Percentiles rank a stretch among this genome's conserved stretches.
phyloP scores from a whole-genome alignment of 2,329 filamentous ascomycete genomes.

The Pseudogymnoascus destructans region DNA sequence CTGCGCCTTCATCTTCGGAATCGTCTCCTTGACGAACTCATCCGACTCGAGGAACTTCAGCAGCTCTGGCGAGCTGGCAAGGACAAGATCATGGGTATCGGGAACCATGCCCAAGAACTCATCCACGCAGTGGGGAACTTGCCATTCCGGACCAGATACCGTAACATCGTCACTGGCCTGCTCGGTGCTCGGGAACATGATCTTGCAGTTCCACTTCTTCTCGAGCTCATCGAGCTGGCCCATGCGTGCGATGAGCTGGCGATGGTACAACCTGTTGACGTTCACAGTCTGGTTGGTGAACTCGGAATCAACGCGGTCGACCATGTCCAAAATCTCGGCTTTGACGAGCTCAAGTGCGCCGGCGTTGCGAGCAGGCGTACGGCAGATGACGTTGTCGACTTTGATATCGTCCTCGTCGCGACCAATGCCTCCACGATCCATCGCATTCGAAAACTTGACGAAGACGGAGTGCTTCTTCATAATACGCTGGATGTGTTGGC shows the following conservation, averaged over 20 bases:
- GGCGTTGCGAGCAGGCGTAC: constrained; percentile 90
- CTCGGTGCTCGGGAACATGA: constrained; percentile 94
- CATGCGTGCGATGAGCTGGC: constrained; percentile 80
- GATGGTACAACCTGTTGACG: constrained; percentile 89
- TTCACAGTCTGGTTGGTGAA: constrained; percentile 89
- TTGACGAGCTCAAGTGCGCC: constrained; percentile 95
- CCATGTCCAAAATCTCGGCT: constrained; percentile 98
- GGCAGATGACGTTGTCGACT: constrained; percentile 97
- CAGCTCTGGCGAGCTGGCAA: constrained; percentile 63
- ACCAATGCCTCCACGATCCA: constrained; percentile 84
- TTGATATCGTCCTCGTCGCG: constrained; percentile 97
- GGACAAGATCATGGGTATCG: constrained; percentile 81
- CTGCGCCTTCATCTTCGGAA: constrained; percentile 74
- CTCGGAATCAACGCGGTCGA: constrained; percentile 75
- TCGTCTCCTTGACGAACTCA: constrained; percentile 68
- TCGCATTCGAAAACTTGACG: constrained; percentile 98
- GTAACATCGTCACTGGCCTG: constrained; percentile 93
- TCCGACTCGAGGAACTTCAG: constrained; percentile 70
- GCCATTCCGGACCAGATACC: constrained; percentile 93
- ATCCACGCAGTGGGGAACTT: constrained; percentile 92
- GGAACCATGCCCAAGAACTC: constrained; percentile 97
- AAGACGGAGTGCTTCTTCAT: constrained; percentile 99
- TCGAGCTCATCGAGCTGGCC: constrained; percentile 86
- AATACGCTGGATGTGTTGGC: constrained; percentile 96
- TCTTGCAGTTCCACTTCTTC: constrained; percentile 99